Evolutionary conservation across 179 eudicot species (phyloP), one percentile per base, ranked within the genome.

Genomic region (Silene noctiflora): DNA sequence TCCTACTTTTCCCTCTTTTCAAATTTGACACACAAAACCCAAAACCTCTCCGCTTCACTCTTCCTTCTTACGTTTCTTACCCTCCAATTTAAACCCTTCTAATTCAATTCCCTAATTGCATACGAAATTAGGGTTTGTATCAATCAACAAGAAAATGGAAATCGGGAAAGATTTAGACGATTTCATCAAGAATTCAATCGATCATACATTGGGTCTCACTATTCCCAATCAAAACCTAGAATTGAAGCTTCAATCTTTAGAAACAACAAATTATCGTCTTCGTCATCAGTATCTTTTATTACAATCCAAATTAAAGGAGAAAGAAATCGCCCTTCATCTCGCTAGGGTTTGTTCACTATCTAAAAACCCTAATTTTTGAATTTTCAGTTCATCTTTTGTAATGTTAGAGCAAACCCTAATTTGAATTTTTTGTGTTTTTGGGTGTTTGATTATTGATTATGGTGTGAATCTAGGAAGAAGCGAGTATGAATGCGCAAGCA

Each of bases 401-500:
- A 39, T 6, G 11, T 39, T 39, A 11, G 46, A 39, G 1, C 46
- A 39, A 39, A 39, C 46, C 46, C 46, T 39, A 39, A 19, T 67
- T 35, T 39, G 2, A 6, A 39, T 51, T 19, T 6, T 39, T 39
- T 67, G 20, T 20, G 46, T 35, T 1, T 16, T 21, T 33, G 70
- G 48, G 48, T 33, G 10, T 31, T 31, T 66, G 69, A 29, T 31
- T 31, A 31, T 31, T 31, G 35, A 31, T 31, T 31, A 31, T 31
- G 35, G 46, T 72, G 56, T 61, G n/a, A 71, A 53, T 71, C 22
- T 69, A 93, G 99, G 88, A 87, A 4, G 97, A 95, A 80, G 83
- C 97, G 27, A 74, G 78, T 70, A 67, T 92, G 91, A 94, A 89
- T 80, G 98, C 97, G 13, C 89, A 85, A 82, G 92, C 93, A 1